Evolutionary conservation across 441 rosid species (phyloP).

Genomic region (Aquilaria agallochum): DNA sequence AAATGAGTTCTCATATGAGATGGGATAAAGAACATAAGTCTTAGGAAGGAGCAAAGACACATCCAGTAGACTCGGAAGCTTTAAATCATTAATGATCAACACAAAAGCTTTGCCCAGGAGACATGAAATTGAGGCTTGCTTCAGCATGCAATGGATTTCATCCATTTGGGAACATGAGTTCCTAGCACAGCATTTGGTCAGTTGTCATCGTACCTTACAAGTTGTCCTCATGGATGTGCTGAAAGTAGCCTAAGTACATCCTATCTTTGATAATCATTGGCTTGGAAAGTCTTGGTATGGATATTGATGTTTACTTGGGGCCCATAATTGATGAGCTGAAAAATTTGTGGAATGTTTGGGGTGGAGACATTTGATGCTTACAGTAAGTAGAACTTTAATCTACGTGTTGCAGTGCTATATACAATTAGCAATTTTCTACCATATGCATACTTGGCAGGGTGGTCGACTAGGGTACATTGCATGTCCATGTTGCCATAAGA

Average conservation of each 20-base stretch:
- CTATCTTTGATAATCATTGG: not conserved
- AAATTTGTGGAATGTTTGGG: not conserved
- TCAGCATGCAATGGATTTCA: not conserved
- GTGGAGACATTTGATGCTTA: too few relatives aligned
- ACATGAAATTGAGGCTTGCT: not conserved
- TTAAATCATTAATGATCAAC: not conserved
- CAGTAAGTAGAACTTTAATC: not conserved
- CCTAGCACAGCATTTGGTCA: not conserved
- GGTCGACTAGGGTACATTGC: slow-evolving; percentile 4
- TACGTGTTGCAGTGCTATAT: not conserved
- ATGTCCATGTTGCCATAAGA: slow-evolving; percentile 4
- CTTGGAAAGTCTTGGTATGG: not conserved
- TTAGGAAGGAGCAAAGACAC: not conserved
- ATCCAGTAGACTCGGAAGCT: not conserved
- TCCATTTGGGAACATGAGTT: not conserved
- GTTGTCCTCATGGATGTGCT: not conserved
- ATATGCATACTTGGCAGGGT: not conserved
- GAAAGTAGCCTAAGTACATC: not conserved
- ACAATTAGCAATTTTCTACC: slow-evolving; percentile 8
- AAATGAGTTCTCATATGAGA: not conserved
- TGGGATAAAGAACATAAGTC: not conserved
- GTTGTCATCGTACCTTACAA: not conserved
- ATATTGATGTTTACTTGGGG: not conserved
- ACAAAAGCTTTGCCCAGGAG: not conserved
- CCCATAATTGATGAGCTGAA: not conserved